Evolutionary conservation across 169 alveolate species (phyloP).

Genomic region (Cystoisospora suis): DNA sequence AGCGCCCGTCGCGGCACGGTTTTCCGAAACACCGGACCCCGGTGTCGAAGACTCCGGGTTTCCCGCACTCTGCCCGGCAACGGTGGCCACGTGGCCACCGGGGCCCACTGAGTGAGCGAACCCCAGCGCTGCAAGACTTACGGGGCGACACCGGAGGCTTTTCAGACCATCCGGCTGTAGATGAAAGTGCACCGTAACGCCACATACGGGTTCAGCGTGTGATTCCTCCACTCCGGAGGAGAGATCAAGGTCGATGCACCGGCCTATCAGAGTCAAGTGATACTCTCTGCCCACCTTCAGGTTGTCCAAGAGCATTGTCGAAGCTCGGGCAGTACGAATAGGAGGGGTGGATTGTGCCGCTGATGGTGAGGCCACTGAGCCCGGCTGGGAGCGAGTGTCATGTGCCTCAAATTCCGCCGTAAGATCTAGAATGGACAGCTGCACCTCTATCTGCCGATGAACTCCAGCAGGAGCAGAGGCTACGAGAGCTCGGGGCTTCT

Average conservation of each 20-base stretch:
- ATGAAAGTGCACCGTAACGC: conserved; percentile 14
- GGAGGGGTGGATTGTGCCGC: neutral
- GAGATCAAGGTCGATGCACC: neutral
- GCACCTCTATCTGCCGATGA: neutral
- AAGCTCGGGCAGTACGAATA: neutral
- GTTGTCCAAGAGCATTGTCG: neutral
- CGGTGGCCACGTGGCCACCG: too few species aligned
- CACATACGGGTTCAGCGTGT: neutral
- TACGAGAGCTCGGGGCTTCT: neutral
- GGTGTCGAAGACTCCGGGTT: too few species aligned
- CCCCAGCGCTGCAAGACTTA: conserved; percentile 1
- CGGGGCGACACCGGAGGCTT: conserved; percentile 7
- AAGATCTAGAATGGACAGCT: neutral
- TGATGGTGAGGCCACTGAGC: neutral
- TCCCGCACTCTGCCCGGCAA: too few species aligned
- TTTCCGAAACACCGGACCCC: too few species aligned
- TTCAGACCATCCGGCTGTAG: neutral
- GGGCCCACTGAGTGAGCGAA: too few species aligned
- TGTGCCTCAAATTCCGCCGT: conserved; percentile 3
- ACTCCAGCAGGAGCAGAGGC: neutral
- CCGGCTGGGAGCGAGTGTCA: neutral
- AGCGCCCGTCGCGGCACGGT: too few species aligned
- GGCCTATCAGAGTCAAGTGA: conserved; percentile 8
- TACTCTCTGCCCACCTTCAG: neutral
- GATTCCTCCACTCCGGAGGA: conserved; percentile 10